These are phyloP conservation scores for Mortierella alpina DNA, from an alignment of 192 early-diverging fungal species.

Conservation along the genomic window DNA sequence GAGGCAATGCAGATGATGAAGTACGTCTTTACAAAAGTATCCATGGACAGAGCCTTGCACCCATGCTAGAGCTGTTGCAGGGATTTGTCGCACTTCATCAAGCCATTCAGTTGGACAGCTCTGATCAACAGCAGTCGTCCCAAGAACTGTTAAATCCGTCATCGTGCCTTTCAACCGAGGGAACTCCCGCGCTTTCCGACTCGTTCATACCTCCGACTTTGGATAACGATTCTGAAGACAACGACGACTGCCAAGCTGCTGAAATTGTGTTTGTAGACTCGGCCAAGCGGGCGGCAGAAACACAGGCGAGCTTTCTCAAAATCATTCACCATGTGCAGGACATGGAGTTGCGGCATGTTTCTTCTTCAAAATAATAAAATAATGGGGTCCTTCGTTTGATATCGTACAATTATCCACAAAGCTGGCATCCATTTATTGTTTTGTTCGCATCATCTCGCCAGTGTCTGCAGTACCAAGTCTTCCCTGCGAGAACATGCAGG, in stretches of 20 bases:
- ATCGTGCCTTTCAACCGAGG: not conserved
- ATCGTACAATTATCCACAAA: too few relatives aligned
- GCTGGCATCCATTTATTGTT: too few relatives aligned
- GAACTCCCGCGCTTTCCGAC: not conserved
- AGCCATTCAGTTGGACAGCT: not conserved
- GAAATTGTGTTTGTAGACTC: slow-evolving; percentile 6
- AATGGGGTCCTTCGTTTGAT: too few relatives aligned
- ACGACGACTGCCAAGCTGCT: not conserved
- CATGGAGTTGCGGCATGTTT: not conserved
- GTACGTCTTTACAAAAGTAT: slow-evolving; percentile 7
- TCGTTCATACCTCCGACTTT: not conserved
- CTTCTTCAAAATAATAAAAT: too few relatives aligned
- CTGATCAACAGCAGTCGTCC: not conserved
- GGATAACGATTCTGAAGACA: not conserved
- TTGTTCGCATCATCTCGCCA: too few relatives aligned
- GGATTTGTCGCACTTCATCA: slow-evolving; percentile 19
- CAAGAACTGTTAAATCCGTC: not conserved
- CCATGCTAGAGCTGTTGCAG: slow-evolving; percentile 36
- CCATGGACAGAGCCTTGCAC: slow-evolving; percentile 16
- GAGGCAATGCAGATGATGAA: slow-evolving; percentile 16
- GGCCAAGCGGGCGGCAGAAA: not conserved
- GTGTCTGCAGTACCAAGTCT: too few relatives aligned
- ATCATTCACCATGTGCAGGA: slow-evolving; percentile 23
- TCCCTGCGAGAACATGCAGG: too few relatives aligned
- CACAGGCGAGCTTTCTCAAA: slow-evolving; percentile 16